Percentiles rank a stretch among this genome's conserved stretches.
Evolutionary conservation across 2,329 filamentous ascomycete genomes (phyloP).

Genomic region (Ceratocystis papillata): DNA sequence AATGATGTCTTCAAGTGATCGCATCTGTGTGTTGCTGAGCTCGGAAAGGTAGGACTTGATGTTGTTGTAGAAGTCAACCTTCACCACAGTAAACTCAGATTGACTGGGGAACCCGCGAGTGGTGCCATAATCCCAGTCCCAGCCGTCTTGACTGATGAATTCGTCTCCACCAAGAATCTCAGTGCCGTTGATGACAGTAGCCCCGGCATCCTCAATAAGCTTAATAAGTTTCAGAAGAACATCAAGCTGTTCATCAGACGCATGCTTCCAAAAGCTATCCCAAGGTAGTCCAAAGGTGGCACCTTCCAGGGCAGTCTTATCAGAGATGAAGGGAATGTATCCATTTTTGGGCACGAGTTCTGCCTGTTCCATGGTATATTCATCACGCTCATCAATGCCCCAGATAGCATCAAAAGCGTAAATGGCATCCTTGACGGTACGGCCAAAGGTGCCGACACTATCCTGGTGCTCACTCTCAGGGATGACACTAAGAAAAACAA

Average conservation of each 20-base stretch:
- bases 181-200: constrained; percentile 56
- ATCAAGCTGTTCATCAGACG: constrained; percentile 44
- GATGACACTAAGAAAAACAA: constrained; percentile 36
- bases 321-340: constrained; percentile 47
- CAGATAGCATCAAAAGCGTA: constrained; percentile 58
- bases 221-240: constrained; percentile 37
- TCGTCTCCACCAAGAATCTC: constrained; percentile 54
- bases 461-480: constrained; percentile 60
- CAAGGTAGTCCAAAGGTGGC: constrained; percentile 62
- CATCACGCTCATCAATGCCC: constrained; percentile 51
- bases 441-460: constrained; percentile 55
- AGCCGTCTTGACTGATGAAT: constrained; percentile 54
- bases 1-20: constrained; percentile 52
- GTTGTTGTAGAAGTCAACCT: constrained; percentile 56
- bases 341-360: constrained; percentile 44
- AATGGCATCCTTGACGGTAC: constrained; percentile 57
- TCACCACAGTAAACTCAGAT: constrained; percentile 62
- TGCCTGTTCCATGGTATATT: constrained; percentile 51
- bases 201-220: constrained; percentile 49
- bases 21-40: constrained; percentile 50
- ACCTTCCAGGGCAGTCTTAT: constrained; percentile 44
- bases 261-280: constrained; percentile 57
- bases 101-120: constrained; percentile 56
- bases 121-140: constrained; percentile 61
- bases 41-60: constrained; percentile 52